Evolutionary conservation across 495 filamentous ascomycete species (phyloP), one percentile per base, ranked within the genome.

Genomic region (Aspergillus mulundensis): DNA sequence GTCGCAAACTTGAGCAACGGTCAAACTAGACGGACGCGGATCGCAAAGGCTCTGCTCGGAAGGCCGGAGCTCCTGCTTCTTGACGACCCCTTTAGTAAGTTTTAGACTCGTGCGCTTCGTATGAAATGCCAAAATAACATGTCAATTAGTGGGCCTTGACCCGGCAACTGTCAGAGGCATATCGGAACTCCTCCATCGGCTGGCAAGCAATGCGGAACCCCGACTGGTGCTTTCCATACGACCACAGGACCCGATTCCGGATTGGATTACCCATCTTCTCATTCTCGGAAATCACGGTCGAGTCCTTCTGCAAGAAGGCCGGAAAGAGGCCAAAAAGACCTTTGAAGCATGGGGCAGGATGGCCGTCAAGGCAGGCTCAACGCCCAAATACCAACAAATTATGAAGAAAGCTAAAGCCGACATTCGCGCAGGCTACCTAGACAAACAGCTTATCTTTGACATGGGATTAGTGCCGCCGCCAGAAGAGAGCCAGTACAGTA

Each of bases 1-100:
- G 86, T 97, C 8, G 79, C 87, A 18, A 95, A 88, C 70, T 69
- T 98, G 18, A 96, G 91, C 65, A 97, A 98, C 70, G 94, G 94
- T 2, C 94, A 97, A 70, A 91, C 85, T 5, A 77, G 93, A 58
- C 78, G 94, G 39, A 89, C 94, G 2, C 81, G 88, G 58, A 95
- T 98, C 59, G 94, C 91, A 0, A 87, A 87, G 61, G 91, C 91
- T 2, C 68, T 98, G 40, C 74, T 97, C 59, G 82, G 74, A 36
- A 80, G 80, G 52, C 93, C 94, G 0, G 88, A 93, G 70, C 75
- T 96, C 11, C 61, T 98, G 25, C 76, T 97, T 34, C 76, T 97
- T 11, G 94, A 98, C 71, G 94, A 96, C 63, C 91, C 94, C 14
- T 97, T 98, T 67, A 96, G 82, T 85, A 72, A 64, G 81, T 70